These are phyloP conservation scores for Penicillium thymicola DNA, from an alignment of 2,329 filamentous ascomycete species.

Conservation along the genomic window DNA sequence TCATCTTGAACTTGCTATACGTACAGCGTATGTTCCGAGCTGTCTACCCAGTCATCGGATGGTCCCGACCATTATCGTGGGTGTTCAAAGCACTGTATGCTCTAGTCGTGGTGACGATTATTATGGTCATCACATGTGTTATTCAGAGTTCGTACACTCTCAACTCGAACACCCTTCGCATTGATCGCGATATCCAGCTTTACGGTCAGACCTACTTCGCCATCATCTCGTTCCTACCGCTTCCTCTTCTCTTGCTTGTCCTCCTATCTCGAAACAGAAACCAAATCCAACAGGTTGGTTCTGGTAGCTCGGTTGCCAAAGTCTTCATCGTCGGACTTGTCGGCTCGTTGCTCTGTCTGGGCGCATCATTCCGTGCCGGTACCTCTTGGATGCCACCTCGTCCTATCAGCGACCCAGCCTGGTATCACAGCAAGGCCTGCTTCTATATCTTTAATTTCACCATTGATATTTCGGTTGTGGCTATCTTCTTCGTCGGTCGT, in stretches of 20 bases:
- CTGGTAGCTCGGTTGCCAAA: constrained; percentile 65
- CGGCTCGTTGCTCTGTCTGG: constrained; percentile 60
- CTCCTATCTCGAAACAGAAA: constrained; percentile 46
- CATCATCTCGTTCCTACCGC: constrained; percentile 63
- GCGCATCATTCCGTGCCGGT: constrained; percentile 66
- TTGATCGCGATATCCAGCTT: constrained; percentile 63
- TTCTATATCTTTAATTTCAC: constrained; percentile 80
- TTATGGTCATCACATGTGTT: constrained; percentile 63
- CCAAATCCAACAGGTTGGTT: constrained; percentile 61
- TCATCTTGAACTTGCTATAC: constrained; percentile 74
- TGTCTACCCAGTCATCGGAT: constrained; percentile 67
- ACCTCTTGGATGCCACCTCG: constrained; percentile 53
- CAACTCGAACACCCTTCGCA: constrained; percentile 45
- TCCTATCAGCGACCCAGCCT: constrained; percentile 56
- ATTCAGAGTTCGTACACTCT: constrained; percentile 68
- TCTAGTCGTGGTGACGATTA: constrained; percentile 57
- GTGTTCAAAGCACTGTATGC: constrained; percentile 59
- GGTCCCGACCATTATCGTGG: constrained; percentile 54
- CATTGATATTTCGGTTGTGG: constrained; percentile 69
- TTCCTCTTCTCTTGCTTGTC: constrained; percentile 53
- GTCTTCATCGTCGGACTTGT: constrained; percentile 61
- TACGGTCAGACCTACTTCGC: constrained; percentile 61
- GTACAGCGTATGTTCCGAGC: constrained; percentile 71
- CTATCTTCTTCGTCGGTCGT: constrained; percentile 62
- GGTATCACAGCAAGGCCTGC: constrained; percentile 67